Evolutionary conservation across 176 grass and related monocot species (phyloP), one percentile per base, ranked within the genome.

Genomic region (Tuctoria greenei): DNA sequence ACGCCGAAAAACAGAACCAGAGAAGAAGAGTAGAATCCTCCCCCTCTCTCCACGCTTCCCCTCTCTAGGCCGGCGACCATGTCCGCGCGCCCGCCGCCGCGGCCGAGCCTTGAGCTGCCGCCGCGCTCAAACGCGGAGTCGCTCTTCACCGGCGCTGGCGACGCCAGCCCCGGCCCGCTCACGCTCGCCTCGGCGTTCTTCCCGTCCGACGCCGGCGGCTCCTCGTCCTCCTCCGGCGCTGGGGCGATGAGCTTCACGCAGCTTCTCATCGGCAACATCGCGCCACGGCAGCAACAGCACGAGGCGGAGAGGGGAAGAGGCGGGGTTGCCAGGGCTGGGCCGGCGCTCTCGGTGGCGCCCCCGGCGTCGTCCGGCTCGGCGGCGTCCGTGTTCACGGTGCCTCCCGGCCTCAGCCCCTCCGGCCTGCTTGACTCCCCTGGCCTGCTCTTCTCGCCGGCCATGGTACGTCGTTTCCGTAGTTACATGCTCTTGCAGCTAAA

Each of bases 131-230:
- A 83, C 35, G 84, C 77, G 66, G 89, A 90, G 85, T 80, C 74
- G 34, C 82, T 93, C 40, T 93, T 93, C 88, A 75, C 76, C 28
- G 71, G 82, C 42, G 85, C 75, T 43, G 84, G 81, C 28, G 84
- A 83, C 59, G 89, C 64, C 24, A 98, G 95, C 82, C 95, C 95
- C 15, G 91, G 95, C 38, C 95, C 91, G 62, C 83, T 98, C 67
- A 92, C 95, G 34, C 82, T 98, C 71, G 91, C 92, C 66, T 98
- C 95, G 50, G 86, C 88, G 67, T 78, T 98, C 72, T 98, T 98
- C 69, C 43, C 89, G 0, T 82, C 81, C 23, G 87, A 91, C 60
- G 14, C 69, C 25, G 90, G 78, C 37, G 74, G 84, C 8, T 78
- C 25, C 23, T 66, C 18, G 16, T 39, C 59, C 16, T 87, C 35